Percentiles rank a stretch among this genome's conserved stretches.
Evolutionary conservation across 2,329 filamentous ascomycete species (phyloP).

Genomic region (Paraconiothyrium brasiliense): DNA sequence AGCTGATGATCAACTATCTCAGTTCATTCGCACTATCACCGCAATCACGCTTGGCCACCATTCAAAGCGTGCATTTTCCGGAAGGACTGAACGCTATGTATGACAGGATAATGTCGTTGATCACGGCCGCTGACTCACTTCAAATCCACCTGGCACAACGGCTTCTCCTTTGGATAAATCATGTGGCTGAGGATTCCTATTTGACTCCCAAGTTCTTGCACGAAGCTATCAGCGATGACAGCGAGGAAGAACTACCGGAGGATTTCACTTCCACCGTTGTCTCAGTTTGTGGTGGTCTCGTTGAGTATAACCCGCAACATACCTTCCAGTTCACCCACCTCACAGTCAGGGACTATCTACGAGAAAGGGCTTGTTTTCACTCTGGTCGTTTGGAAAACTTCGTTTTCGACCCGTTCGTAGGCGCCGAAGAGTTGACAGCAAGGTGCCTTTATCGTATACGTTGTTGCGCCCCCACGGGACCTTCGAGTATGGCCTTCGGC

Average conservation of each 20-base stretch:
- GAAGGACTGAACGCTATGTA: constrained; percentile 17
- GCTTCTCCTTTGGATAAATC: background rate
- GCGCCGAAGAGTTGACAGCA: background rate
- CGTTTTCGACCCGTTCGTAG: background rate
- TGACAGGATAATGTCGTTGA: constrained; percentile 8
- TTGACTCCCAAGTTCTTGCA: background rate
- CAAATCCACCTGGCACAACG: background rate
- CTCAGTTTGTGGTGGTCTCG: background rate
- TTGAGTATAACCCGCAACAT: background rate
- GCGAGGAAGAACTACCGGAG: background rate
- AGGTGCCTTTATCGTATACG: background rate
- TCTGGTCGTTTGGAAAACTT: background rate
- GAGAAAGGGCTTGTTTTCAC: background rate
- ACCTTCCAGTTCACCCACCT: background rate
- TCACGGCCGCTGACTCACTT: background rate
- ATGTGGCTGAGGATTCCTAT: background rate
- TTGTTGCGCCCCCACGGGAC: background rate
- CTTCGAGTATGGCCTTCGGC: background rate
- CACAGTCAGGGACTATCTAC: background rate
- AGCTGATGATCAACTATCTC: constrained; percentile 12
- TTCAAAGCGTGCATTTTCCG: constrained; percentile 5
- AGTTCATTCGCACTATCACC: constrained; percentile 1
- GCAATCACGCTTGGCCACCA: background rate
- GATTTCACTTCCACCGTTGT: background rate
- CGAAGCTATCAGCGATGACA: background rate